Conservation (phyloP, 352 stramenopile genomes). For the Globisporangium spinosum region DNA sequence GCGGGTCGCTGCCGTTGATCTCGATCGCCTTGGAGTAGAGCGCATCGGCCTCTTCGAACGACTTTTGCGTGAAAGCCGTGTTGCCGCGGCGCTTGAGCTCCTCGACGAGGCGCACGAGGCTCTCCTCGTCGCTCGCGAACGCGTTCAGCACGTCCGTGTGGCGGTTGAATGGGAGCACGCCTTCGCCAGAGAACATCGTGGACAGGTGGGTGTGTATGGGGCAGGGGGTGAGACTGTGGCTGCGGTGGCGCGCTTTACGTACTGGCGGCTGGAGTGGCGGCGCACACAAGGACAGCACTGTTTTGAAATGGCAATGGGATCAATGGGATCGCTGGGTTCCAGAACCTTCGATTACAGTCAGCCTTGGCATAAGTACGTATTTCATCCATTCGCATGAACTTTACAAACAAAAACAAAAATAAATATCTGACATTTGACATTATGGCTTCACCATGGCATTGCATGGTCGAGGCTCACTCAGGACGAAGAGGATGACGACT, state of each 20-base stretch:
- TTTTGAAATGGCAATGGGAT: not conserved
- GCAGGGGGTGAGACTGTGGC: not conserved
- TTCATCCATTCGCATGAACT: not conserved
- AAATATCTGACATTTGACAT: not conserved
- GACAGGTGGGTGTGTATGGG: not conserved
- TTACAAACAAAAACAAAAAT: not conserved
- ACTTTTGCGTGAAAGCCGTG: conserved; percentile 79
- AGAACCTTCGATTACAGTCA: conserved; percentile 18
- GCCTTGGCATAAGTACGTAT: conserved; percentile 1
- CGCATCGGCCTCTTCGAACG: conserved; percentile 90
- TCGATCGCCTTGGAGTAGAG: conserved; percentile 96
- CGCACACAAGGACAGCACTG: not conserved
- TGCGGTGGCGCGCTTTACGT: not conserved
- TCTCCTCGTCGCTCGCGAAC: conserved; percentile 41
- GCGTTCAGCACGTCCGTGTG: conserved; percentile 82
- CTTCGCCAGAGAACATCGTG: conserved; percentile 62
- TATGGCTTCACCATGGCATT: not conserved
- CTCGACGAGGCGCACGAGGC: conserved; percentile 63
- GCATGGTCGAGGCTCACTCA: not conserved
- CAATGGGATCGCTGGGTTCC: conserved; percentile 3
- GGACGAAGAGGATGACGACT: not conserved
- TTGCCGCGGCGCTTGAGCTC: conserved; percentile 89
- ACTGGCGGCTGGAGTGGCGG: not conserved
- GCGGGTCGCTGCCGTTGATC: conserved; percentile 46
- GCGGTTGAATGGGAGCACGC: conserved; percentile 63